phyloP scores from a whole-genome alignment of 2,329 filamentous ascomycete genomes.

The Ascochyta rabiei region DNA sequence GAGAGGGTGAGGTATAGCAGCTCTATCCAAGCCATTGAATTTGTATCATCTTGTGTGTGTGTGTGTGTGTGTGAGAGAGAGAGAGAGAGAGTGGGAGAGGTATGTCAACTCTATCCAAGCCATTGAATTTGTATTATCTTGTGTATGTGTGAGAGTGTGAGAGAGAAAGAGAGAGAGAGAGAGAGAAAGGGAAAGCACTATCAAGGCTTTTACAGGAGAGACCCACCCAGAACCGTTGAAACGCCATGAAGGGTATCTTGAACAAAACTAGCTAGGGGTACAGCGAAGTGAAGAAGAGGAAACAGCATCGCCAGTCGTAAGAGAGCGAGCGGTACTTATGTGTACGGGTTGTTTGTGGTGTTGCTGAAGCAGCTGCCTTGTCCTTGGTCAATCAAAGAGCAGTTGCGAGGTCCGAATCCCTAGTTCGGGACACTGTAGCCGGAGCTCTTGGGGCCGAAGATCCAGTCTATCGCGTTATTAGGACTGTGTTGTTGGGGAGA shows the following conservation, averaged over 20 bases:
- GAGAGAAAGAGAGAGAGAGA: too few species aligned
- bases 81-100: not conserved
- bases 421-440: not conserved
- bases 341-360: not conserved
- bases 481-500: not conserved
- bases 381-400: not conserved
- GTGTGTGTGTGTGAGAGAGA: too few species aligned
- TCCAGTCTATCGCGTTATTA: constrained; percentile 8
- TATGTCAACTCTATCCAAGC: not conserved
- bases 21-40: not conserved
- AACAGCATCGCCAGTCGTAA: not conserved
- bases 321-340: not conserved
- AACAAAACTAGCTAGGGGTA: constrained; percentile 14
- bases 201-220: not conserved
- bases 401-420: not conserved
- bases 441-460: constrained; percentile 13
- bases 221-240: not conserved
- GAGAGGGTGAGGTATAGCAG: not conserved
- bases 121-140: not conserved
- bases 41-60: too few species aligned
- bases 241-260: constrained; percentile 10
- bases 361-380: not conserved
- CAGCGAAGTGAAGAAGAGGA: constrained; percentile 4
- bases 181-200: not conserved
- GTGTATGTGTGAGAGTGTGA: too few species aligned